Percentiles rank a stretch among this genome's conserved stretches.
phyloP scores from a whole-genome alignment of 2,329 filamentous ascomycete species.

The Aspergillus quadrilineatus region DNA sequence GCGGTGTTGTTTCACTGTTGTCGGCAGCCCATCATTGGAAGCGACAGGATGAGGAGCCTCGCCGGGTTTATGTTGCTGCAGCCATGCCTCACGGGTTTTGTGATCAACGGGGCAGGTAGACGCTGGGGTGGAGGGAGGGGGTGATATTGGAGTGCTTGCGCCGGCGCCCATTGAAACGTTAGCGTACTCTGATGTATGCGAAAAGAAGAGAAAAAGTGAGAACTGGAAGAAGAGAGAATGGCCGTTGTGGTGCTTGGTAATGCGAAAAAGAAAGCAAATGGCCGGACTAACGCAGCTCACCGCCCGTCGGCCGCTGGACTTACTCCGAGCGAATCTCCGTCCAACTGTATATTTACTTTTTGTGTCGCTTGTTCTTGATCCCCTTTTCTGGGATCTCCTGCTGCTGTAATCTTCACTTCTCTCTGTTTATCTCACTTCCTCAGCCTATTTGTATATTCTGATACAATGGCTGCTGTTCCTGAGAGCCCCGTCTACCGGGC shows the following conservation, averaged over 20 bases:
- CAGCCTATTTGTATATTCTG: constrained; percentile 4
- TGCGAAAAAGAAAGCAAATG: constrained; percentile 11
- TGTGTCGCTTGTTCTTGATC: constrained; percentile 8
- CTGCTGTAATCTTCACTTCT: constrained; percentile 6
- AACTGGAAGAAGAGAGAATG: not conserved
- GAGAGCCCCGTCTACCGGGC: constrained; percentile 71
- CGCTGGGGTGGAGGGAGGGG: constrained; percentile 25
- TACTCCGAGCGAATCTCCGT: constrained; percentile 7
- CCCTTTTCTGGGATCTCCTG: constrained; percentile 3
- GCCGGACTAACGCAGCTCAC: not conserved
- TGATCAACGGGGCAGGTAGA: constrained; percentile 82
- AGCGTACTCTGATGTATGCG: not conserved
- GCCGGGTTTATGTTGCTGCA: constrained; percentile 53
- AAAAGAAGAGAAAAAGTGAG: not conserved
- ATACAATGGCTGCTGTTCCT: constrained; percentile 35
- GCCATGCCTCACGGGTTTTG: constrained; percentile 83
- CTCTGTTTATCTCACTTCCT: not conserved
- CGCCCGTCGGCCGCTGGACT: constrained; percentile 17
- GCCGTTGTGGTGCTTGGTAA: constrained; percentile 1
- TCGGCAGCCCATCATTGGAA: constrained; percentile 25
- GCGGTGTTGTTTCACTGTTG: constrained; percentile 30
- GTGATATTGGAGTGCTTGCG: constrained; percentile 35
- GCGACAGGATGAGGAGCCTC: constrained; percentile 35
- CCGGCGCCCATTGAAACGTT: constrained; percentile 37
- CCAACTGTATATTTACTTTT: constrained; percentile 7